Evolutionary conservation across 192 early-diverging fungal species (phyloP).

Genomic region (Backusella luteola): DNA sequence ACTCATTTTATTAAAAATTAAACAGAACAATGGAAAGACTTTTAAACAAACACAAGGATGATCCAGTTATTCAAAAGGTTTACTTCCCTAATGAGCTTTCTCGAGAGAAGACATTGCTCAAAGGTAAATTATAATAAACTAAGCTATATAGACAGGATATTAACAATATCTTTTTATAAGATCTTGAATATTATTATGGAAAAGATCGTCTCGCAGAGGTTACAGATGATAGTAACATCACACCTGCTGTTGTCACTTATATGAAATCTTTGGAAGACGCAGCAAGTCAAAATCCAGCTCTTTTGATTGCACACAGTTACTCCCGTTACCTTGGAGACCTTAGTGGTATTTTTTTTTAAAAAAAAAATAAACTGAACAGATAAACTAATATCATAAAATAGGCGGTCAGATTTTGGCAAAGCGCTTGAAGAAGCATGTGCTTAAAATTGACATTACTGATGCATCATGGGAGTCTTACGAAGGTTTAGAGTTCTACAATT

Average conservation of each 20-base stretch:
- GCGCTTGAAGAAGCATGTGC: slow-evolving; percentile 46
- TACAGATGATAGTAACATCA: slow-evolving; percentile 17
- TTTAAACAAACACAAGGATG: slow-evolving; percentile 42
- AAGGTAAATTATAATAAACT: slow-evolving; percentile 24
- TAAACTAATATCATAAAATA: neutral
- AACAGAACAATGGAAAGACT: slow-evolving; percentile 43
- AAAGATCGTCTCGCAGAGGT: slow-evolving; percentile 36
- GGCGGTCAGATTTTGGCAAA: slow-evolving; percentile 55
- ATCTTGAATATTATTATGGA: slow-evolving; percentile 52
- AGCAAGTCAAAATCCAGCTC: slow-evolving; percentile 34
- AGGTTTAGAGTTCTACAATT: slow-evolving; percentile 51
- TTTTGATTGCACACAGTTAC: slow-evolving; percentile 55
- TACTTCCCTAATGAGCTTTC: slow-evolving; percentile 51
- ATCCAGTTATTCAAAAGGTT: slow-evolving; percentile 47
- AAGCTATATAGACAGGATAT: neutral
- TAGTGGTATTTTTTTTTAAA: slow-evolving; percentile 16
- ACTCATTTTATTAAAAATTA: neutral
- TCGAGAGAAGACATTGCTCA: slow-evolving; percentile 35
- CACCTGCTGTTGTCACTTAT: slow-evolving; percentile 50
- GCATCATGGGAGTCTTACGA: slow-evolving; percentile 32
- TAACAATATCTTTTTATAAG: neutral
- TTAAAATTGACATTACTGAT: slow-evolving; percentile 38
- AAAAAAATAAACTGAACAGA: neutral
- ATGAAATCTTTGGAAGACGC: slow-evolving; percentile 43
- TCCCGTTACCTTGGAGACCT: slow-evolving; percentile 58